Base-by-base conservation (phyloP, 257 asterid species). In the Eustoma russellianum region DNA sequence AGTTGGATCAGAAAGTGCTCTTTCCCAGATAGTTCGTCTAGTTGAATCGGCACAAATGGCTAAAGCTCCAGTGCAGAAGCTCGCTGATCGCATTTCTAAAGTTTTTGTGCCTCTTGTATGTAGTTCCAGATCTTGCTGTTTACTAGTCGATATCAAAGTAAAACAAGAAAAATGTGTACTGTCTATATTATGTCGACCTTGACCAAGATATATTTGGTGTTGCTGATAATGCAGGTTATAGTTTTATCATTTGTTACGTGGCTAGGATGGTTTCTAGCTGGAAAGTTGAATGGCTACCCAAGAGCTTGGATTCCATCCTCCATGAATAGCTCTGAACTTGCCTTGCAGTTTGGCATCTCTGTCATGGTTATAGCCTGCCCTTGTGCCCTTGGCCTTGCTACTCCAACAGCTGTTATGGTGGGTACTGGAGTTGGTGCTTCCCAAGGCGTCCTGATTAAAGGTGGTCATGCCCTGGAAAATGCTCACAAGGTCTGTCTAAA, bases 321-420 rank as follows among this genome's bases (percentile, higher is more conserved):
- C 4, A 85, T 82, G 93, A 91, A 84, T 61, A 58, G 86, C 40
- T 80, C 85, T 48, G 85, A 88, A 82, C 86, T 88, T 44, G 88
- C 97, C 8, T 88, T 88, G 24, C 92, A 88, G 75, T 88, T 88
- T 34, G 94, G 96, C 12, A 87, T 87, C 41, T 71, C 96, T 7
- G 96, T 84, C n/a, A 78, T 87, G 94, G 94, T 87, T 33, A 78
- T 87, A 53, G 96, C 96, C 10, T 87, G 94, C 66, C 96, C 96
- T 0, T 87, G 96, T 53, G 96, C 96, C 13, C 93, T 83, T 40
- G 96, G 94, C 57, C 59, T 87, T 60, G 96, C 96, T 34, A 87
- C 96, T 41, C 96, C 94, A 0, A 87, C 96, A 0, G 96, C 96
- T 9, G 94, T 87, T 33, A 84, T 87, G 96, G 96, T 87, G 51